Evolutionary conservation across 257 asterid species (phyloP).

Genomic region (Buddleja alternifolia): DNA sequence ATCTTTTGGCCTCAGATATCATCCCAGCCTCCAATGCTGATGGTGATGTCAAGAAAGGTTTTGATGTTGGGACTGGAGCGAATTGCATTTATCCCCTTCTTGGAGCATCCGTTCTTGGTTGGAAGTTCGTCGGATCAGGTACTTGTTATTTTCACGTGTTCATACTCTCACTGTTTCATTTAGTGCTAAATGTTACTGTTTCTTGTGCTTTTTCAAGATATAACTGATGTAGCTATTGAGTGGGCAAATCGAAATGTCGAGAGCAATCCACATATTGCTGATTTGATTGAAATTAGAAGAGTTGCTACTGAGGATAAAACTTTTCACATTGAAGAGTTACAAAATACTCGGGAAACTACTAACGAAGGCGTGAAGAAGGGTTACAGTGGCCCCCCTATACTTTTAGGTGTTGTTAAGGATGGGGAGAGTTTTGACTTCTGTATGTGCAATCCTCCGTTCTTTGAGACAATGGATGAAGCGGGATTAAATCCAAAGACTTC

Average conservation of each 20-base stretch:
- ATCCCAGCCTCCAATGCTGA: conserved; percentile 38
- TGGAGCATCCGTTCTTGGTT: conserved; percentile 93
- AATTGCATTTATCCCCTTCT: conserved; percentile 96
- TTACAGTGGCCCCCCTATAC: conserved; percentile 58
- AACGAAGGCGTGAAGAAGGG: conserved; percentile 30
- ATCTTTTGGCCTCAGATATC: conserved; percentile 71
- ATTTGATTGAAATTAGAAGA: conserved; percentile 77
- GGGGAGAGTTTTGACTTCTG: conserved; percentile 87
- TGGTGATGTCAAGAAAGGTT: conserved; percentile 54
- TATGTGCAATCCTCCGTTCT: conserved; percentile 98
- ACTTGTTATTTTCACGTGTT: conserved; percentile 17
- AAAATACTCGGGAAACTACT: conserved; percentile 24
- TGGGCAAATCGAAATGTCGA: conserved; percentile 81
- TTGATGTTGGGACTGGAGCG: conserved; percentile 97
- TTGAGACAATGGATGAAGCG: conserved; percentile 85
- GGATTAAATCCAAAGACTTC: conserved; percentile 93
- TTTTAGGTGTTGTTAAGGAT: conserved; percentile 71
- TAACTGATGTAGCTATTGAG: conserved; percentile 86
- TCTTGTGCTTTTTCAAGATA: conserved; percentile 48
- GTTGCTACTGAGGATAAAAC: conserved; percentile 33
- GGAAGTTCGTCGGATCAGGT: conserved; percentile 97
- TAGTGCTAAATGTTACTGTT: not conserved
- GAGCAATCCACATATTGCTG: conserved; percentile 72
- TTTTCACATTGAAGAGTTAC: conserved; percentile 27
- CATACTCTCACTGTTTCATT: conserved; percentile 1